phyloP scores from a whole-genome alignment of 768 basidiomycete species.

The Clitopilus passeckerianus region DNA sequence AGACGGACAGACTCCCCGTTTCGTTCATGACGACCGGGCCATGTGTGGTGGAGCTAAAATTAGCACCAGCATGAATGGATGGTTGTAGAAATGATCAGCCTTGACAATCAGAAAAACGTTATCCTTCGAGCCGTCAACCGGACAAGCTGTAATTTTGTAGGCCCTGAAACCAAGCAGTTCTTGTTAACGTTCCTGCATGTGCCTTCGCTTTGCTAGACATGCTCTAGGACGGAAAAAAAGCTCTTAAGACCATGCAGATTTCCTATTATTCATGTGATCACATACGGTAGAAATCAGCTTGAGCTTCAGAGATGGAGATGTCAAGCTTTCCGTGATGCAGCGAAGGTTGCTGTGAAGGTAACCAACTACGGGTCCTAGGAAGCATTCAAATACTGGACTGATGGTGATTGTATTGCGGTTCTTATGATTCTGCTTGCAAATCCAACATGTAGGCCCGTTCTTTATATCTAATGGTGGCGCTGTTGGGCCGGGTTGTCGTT shows the following conservation, averaged over 20 bases:
- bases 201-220: neutral
- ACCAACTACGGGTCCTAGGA: neutral
- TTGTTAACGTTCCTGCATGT: neutral
- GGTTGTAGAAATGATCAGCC: neutral
- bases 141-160: neutral
- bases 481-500: neutral
- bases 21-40: neutral
- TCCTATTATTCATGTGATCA: neutral
- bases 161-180: neutral
- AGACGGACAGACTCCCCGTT: neutral
- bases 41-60: slow-evolving; percentile 1
- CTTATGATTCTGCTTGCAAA: neutral
- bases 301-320: neutral
- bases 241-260: neutral
- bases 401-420: neutral
- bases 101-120: neutral
- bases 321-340: neutral
- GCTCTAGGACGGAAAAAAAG: neutral
- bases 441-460: neutral
- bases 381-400: neutral
- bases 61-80: neutral
- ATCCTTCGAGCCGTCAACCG: neutral
- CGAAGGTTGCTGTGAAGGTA: neutral
- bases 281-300: neutral
- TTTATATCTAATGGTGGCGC: no score